A percentile compares a stretch with the other conserved stretches of the same genome.
Evolutionary conservation across 2,329 filamentous ascomycete species (phyloP).

Genomic region (Pseudogymnoascus sp.): DNA sequence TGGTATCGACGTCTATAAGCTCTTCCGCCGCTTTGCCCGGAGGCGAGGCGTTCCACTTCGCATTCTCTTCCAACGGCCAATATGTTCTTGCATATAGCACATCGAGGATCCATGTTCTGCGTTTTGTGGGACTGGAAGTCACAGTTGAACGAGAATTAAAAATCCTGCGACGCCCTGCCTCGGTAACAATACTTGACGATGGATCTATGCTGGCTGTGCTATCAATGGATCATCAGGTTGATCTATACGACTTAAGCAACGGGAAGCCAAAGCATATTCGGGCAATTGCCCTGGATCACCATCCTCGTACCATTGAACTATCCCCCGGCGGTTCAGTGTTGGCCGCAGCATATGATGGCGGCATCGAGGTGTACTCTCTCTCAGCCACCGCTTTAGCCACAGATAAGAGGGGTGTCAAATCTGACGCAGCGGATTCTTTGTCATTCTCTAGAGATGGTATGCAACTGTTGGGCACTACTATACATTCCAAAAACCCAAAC

Average conservation of each 20-base stretch:
- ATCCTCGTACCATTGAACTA: slow-evolving; percentile 67
- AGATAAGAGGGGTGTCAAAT: slow-evolving; percentile 68
- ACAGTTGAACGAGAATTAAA: slow-evolving; percentile 69
- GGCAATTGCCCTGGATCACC: slow-evolving; percentile 68
- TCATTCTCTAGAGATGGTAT: slow-evolving; percentile 71
- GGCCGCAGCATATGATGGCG: slow-evolving; percentile 75
- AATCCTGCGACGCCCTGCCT: slow-evolving; percentile 64
- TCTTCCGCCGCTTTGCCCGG: slow-evolving; percentile 71
- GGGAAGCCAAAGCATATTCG: slow-evolving; percentile 61
- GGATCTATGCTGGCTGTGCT: slow-evolving; percentile 68
- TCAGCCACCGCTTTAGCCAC: slow-evolving; percentile 53
- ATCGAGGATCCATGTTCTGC: slow-evolving; percentile 71
- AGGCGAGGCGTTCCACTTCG: slow-evolving; percentile 79
- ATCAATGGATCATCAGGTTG: slow-evolving; percentile 73
- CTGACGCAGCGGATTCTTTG: slow-evolving; percentile 63
- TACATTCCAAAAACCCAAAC: slow-evolving; percentile 53
- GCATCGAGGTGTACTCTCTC: slow-evolving; percentile 79
- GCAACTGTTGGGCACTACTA: slow-evolving; percentile 67
- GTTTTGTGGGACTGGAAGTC: slow-evolving; percentile 51
- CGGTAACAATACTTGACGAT: slow-evolving; percentile 71
- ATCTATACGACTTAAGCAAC: slow-evolving; percentile 66
- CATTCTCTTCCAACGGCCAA: slow-evolving; percentile 65
- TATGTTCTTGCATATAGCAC: slow-evolving; percentile 76
- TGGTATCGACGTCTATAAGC: slow-evolving; percentile 72
- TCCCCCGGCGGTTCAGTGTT: slow-evolving; percentile 75